A percentile compares a stretch with the other conserved stretches of the same genome.
These are phyloP conservation scores for Arabis hirsuta DNA, from an alignment of 345 rosid species.

Conservation along the genomic window DNA sequence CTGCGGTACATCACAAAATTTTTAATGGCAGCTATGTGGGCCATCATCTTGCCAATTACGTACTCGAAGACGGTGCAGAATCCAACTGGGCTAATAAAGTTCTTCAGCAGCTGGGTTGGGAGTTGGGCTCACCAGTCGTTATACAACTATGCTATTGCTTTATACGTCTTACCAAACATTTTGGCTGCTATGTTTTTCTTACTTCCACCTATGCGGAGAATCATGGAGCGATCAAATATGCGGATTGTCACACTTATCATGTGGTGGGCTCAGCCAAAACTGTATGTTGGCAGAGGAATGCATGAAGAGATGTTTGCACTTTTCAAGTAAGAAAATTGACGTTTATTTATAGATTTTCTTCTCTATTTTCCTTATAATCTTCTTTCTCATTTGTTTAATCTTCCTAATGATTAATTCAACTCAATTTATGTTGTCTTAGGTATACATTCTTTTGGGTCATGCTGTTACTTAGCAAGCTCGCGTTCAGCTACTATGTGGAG, in stretches of 20 bases:
- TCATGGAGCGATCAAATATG: constrained; percentile 88
- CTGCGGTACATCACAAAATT: constrained; percentile 80
- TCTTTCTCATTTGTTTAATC: constrained; percentile 16
- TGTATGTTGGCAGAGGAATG: constrained; percentile 97
- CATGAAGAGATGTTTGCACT: constrained; percentile 88
- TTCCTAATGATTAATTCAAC: constrained; percentile 28
- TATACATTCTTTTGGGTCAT: constrained; percentile 94
- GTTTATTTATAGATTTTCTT: constrained; percentile 23
- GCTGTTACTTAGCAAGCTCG: constrained; percentile 88
- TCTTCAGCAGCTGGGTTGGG: constrained; percentile 64
- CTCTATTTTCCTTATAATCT: constrained; percentile 1
- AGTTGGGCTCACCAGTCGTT: constrained; percentile 68
- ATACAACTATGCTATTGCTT: constrained; percentile 74
- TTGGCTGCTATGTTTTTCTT: constrained; percentile 74
- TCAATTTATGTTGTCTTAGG: constrained; percentile 53
- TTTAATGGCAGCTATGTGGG: constrained; percentile 82
- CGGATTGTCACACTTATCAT: constrained; percentile 69
- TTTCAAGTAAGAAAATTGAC: constrained; percentile 67
- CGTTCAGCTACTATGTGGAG: constrained; percentile 99
- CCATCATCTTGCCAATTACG: constrained; percentile 75
- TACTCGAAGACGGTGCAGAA: constrained; percentile 75
- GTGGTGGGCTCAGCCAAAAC: constrained; percentile 99
- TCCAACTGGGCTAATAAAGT: constrained; percentile 75
- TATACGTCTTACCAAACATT: constrained; percentile 78
- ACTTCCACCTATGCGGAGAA: constrained; percentile 73